Conservation (phyloP, 2,329 filamentous ascomycete genomes). For the Aureobasidium leucospermi region DNA sequence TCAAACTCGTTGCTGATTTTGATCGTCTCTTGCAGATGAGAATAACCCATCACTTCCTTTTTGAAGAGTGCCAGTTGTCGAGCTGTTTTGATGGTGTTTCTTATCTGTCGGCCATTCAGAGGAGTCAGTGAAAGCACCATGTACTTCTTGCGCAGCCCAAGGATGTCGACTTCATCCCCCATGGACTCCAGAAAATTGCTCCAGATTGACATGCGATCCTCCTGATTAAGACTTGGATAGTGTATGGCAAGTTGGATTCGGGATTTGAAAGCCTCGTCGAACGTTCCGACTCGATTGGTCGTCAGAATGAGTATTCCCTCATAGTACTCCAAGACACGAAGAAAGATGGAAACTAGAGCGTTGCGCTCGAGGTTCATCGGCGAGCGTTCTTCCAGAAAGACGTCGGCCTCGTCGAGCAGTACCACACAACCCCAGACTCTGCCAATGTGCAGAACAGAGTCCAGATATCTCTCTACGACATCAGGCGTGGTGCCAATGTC, state of each 20-base stretch:
- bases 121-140: too few relatives aligned
- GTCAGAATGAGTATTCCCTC: conserved; percentile 34
- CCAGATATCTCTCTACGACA: not conserved
- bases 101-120: too few relatives aligned
- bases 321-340: conserved; percentile 35
- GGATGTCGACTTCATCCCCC: too few relatives aligned
- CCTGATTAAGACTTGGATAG: not conserved
- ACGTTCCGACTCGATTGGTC: conserved; percentile 24
- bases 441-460: not conserved
- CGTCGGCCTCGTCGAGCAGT: conserved; percentile 34
- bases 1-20: too few relatives aligned
- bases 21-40: too few relatives aligned
- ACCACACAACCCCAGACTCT: conserved; percentile 25
- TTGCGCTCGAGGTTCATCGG: conserved; percentile 16
- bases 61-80: too few relatives aligned
- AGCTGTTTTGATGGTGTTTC: too few relatives aligned
- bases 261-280: not conserved
- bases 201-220: too few relatives aligned
- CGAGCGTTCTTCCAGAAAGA: conserved; percentile 23
- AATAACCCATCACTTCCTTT: too few relatives aligned
- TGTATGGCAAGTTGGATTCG: not conserved
- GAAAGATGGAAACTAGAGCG: conserved; percentile 25
- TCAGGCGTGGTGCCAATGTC: not conserved
- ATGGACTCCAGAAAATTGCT: too few relatives aligned
- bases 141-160: too few relatives aligned